These are phyloP conservation scores for Funneliformis geosporum DNA, from an alignment of 192 early-diverging fungal genomes.

Conservation along the genomic window DNA sequence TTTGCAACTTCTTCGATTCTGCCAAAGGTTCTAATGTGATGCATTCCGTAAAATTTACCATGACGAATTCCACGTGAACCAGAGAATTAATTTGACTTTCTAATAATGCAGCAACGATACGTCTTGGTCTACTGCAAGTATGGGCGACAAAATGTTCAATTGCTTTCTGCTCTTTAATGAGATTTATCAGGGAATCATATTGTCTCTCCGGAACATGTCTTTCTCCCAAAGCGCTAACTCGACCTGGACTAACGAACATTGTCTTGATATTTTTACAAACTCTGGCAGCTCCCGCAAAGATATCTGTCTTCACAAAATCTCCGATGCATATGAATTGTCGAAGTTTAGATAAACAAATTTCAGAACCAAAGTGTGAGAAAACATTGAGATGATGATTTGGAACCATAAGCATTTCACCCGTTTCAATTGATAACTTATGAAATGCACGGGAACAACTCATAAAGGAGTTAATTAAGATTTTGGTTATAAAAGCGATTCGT, in stretches of 20 bases:
- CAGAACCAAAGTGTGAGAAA: neutral
- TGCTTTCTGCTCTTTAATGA: neutral
- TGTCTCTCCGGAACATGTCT: neutral
- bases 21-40: neutral
- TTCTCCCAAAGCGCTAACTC: neutral
- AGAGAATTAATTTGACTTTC: neutral
- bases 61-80: neutral
- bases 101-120: neutral
- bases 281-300: neutral
- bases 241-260: neutral
- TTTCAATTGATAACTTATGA: neutral
- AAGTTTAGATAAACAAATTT: conserved; percentile 4
- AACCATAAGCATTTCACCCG: neutral
- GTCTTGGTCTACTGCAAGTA: neutral
- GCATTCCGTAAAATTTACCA: neutral
- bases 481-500: neutral
- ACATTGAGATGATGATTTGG: conserved; percentile 6
- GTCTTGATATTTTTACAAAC: neutral
- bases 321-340: conserved; percentile 2
- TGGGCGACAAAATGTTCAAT: neutral
- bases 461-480: neutral
- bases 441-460: neutral
- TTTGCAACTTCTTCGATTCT: neutral
- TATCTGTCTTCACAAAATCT: conserved; percentile 5
- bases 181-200: neutral